Evolutionary conservation across 495 filamentous ascomycete genomes (phyloP).

Genomic region (Stereocaulon alpinum): DNA sequence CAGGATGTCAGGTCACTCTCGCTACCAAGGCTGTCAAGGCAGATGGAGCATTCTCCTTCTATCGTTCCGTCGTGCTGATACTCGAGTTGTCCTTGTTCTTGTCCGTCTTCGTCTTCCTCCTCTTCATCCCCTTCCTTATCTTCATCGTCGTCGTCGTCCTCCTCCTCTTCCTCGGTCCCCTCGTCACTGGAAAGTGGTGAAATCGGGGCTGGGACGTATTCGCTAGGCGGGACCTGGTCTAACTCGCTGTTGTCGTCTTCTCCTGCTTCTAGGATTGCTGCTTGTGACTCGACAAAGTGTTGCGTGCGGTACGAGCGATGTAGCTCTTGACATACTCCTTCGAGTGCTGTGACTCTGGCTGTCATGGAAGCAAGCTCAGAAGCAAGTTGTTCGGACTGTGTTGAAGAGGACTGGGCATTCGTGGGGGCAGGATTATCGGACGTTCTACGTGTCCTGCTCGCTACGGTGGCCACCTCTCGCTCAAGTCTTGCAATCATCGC

Average conservation of each 20-base stretch:
- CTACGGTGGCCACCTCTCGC: no score
- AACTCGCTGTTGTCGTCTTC: no score
- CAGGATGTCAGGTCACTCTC: neutral
- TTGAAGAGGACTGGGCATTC: no score
- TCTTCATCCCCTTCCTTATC: no score
- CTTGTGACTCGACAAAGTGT: neutral
- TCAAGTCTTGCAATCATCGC: no score
- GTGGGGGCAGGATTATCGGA: no score
- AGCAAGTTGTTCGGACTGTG: neutral
- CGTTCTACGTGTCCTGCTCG: no score
- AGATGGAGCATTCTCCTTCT: conserved; percentile 12
- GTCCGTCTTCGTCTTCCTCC: neutral
- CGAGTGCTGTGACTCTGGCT: neutral
- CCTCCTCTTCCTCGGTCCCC: no score
- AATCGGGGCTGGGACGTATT: no score
- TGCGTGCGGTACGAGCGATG: neutral
- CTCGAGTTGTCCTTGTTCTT: neutral
- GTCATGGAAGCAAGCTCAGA: neutral
- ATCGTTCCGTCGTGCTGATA: neutral
- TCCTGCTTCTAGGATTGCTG: neutral
- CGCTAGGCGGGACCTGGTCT: no score
- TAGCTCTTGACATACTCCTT: neutral
- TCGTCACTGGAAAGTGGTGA: no score
- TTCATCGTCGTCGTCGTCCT: no score
- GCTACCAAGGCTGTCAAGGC: neutral